These are phyloP conservation scores for Pseudisothecium myosuroides DNA, from an alignment of 225 moss, liverwort and hornwort genomes.

Conservation along the genomic window DNA sequence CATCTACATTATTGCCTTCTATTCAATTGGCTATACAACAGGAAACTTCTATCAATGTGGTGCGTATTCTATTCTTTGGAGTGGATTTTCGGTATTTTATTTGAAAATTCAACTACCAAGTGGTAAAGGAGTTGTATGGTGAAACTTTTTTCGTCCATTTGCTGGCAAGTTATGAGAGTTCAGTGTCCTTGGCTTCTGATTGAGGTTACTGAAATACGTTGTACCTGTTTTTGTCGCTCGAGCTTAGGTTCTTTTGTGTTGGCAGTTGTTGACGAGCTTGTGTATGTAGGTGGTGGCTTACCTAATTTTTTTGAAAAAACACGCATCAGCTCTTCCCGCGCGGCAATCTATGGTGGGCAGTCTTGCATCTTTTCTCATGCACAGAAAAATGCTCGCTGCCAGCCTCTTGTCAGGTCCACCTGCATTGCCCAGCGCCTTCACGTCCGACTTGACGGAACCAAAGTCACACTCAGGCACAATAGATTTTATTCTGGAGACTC, in stretches of 20 bases:
- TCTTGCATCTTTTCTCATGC: constrained; percentile 57
- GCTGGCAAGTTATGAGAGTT: neutral
- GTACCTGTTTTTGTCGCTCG: neutral
- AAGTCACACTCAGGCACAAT: constrained; percentile 21
- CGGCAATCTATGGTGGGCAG: constrained; percentile 63
- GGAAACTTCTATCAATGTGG: constrained; percentile 76
- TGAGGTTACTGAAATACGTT: neutral
- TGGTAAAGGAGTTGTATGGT: neutral
- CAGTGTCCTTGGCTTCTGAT: neutral
- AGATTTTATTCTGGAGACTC: constrained; percentile 56
- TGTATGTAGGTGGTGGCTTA: constrained; percentile 71
- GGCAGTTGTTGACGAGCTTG: neutral
- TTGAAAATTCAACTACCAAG: neutral
- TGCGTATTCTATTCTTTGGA: constrained; percentile 23
- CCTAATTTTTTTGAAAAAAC: constrained; percentile 67
- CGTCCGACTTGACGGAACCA: constrained; percentile 6
- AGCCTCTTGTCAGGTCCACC: constrained; percentile 57
- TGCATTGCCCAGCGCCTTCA: constrained; percentile 14
- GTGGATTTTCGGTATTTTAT: neutral
- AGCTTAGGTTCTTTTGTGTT: neutral
- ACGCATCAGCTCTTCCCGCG: constrained; percentile 37
- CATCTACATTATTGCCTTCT: constrained; percentile 55
- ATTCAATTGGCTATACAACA: constrained; percentile 68
- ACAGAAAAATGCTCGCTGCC: constrained; percentile 60
- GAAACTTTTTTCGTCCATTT: neutral